Base-by-base conservation (phyloP, 73 alveolate species). In the Paramecium biaurelia region DNA sequence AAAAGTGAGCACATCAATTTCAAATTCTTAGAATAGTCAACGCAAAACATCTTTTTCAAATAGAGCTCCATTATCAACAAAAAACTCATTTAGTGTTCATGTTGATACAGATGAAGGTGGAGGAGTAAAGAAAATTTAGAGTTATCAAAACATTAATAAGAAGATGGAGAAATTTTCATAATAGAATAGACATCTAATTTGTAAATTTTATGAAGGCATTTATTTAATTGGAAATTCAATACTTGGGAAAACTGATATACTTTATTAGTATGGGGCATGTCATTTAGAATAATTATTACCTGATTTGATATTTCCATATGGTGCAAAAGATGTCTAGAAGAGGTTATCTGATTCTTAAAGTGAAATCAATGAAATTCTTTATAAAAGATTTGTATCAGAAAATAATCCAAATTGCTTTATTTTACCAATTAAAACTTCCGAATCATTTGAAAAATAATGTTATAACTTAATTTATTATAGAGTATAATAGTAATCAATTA, bases 21-120 rank as follows among this genome's bases (percentile, higher is more conserved):
- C 86, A 37, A 72, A 72, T 72, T 72, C 86, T 3, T 79, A 79
- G 14, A 41, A 79, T 79, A 79, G 90, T 47, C 74, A 79, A 30
- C 70, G 90, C 45, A 79, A 79, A 79, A 38, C 90, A 3, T 79
- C 90, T 12, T 26, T 20, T 23, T 79, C 43, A 43, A 30, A 38
- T 37, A 18, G 76, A n/a, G 30, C 45, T 43, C 76, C 90, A 14
- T 79, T 79, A 35, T 28, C 59, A 74, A 37, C 34, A 7, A 79
- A 79, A 20, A 43, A 79, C 14, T 43, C 90, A 6, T 30, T 32
- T 15, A 35, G 67, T 35, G 37, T 74, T 32, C 90, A 79, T 79
- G 30, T 45, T 41, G 90, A 79, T 79, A 79, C 76, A 7, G 90
- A 79, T 43, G 90, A 79, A 79, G 90, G 90, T 18, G 59, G 63